Evolutionary conservation across 345 rosid species (phyloP), one percentile per base, ranked within the genome.

Genomic region (Aquilaria yunnanensis): DNA sequence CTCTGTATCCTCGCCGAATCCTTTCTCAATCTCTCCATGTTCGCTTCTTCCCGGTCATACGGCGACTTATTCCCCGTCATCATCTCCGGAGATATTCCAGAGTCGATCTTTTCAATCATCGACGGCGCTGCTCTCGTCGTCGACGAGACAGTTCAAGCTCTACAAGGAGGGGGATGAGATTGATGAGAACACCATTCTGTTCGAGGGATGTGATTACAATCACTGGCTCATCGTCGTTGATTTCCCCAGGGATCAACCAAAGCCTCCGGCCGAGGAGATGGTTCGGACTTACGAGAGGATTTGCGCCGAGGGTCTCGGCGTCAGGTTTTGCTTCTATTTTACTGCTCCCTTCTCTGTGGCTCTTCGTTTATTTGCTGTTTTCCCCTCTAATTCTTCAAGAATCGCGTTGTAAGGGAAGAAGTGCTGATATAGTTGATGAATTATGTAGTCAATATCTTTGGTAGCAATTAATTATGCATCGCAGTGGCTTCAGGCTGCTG

Each of bases 201-300:
- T 94, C 60, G 90, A 86, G 71, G 97, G 97, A 10, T 88, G 93
- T 62, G 99, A 90, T 70, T 87, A 76, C 55, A 85, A 90, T 51
- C 99, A 91, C 74, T 94, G 96, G 99, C 85, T 94, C 16, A 85
- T 94, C 49, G 81, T 90, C 10, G 71, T 91, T 55, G 93, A 89
- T 56, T 94, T 94, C 54, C 84, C 96, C 12, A 87, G 78, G 61
- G 80, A 79, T 12, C 4, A 37, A 37, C 73, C 76, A 2, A 63
- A 67, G 12, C 78, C 83, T 2, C 43, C 89, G 2, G 84, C 81
- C 1, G 91, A 88, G 47, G 90, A 91, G 67, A 95, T 88, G 99
- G 84, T 95, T 61, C 62, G 81, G 46, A 74, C 77, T n/a, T 95
- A 85, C 34, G 97, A 86, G 72, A 69, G 78, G 16, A 95, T 80